Evolutionary conservation across 345 rosid species (phyloP).

Genomic region (Sapria himalayana): DNA sequence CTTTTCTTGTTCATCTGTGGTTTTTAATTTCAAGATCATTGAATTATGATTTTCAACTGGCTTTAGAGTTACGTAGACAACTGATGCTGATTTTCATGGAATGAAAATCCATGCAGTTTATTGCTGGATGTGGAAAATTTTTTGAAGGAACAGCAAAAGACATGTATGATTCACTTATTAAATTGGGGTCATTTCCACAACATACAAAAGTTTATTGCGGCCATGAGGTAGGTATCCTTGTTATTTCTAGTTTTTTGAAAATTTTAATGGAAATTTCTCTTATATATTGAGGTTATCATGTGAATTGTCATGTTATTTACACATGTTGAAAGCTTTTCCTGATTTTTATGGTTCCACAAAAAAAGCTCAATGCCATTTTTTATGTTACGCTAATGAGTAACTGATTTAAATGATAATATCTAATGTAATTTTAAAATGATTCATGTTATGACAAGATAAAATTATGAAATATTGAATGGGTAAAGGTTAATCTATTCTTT

Average conservation of each 20-base stretch:
- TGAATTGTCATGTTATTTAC: no score
- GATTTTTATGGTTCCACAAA: no score
- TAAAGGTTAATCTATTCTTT: no score
- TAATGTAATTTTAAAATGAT: no score
- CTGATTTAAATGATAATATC: no score
- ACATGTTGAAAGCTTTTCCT: no score
- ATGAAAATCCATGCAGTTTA: conserved; percentile 48
- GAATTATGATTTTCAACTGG: not conserved
- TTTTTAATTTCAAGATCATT: not conserved
- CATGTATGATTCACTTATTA: conserved; percentile 80
- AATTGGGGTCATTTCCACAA: conserved; percentile 69
- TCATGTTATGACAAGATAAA: no score
- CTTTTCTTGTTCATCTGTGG: not conserved
- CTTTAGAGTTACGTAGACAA: not conserved
- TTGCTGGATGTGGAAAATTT: conserved; percentile 83
- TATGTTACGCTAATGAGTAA: no score
- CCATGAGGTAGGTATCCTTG: conserved; percentile 45
- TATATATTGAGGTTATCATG: not conserved
- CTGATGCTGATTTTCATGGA: not conserved
- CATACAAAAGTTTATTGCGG: conserved; percentile 78
- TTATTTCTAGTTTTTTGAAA: no score
- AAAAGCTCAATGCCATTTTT: no score
- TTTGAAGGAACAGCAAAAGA: conserved; percentile 93
- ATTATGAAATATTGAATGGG: no score
- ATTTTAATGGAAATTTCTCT: not conserved